Base-by-base conservation (phyloP, 305 asterid genomes). In the Fraxinus platypoda region DNA sequence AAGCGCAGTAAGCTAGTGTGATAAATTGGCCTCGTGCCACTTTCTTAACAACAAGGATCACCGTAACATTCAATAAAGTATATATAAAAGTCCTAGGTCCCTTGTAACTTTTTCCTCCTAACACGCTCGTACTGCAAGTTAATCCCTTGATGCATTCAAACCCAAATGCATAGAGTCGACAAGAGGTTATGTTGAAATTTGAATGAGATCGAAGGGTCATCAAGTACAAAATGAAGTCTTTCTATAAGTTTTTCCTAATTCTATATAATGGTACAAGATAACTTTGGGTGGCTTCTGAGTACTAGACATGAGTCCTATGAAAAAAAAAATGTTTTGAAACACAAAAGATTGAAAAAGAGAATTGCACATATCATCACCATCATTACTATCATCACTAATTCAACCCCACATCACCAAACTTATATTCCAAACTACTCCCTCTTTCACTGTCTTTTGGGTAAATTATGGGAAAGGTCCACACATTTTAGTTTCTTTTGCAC, bases 361-460 rank as follows among this genome's bases (percentile, higher is more conserved):
- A 85, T 77, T 80, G 82, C 83, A 86, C 88, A 80, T 76, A 83
- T 87, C 88, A 86, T 78, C 64, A 83, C 84, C 93, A 91, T 90
- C 88, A 90, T 87, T 87, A 86, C 90, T 30, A 80, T 84, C 88
- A 90, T 88, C 94, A 92, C 87, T 85, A 87, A 76, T 84, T 78
- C 84, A 78, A 84, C 88, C 88, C 90, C 87, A 82, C 88, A 66
- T 3, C 41, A 75, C 46, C 78, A 57, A 77, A 81, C 83, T 81
- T 84, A 81, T 77, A 77, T 85, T 87, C 90, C 90, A 88, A 91
- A 88, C 78, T 78, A 81, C 85, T 86, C 87, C 86, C 89, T 84
- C 85, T 84, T 76, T 59, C 43, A 5, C 78, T 49, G 54, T 64
- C 62, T 79, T 71, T 79, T 78, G 25, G 64, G 25, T n/a, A 54